Conservation (phyloP, 345 rosid species). For the Populus davidiana region DNA sequence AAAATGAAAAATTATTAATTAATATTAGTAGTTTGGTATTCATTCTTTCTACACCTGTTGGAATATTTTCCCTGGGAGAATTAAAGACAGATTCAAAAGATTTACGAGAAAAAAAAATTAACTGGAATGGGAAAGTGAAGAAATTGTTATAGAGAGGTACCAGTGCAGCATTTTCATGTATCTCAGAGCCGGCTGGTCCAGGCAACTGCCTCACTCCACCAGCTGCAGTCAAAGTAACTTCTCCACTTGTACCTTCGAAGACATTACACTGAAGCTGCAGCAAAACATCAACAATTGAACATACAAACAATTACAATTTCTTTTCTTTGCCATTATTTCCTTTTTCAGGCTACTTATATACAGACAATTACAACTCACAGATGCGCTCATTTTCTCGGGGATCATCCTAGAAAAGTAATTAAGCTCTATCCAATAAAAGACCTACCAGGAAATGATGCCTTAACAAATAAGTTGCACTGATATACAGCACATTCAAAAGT, state of each 20-base stretch:
- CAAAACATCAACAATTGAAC: constrained; percentile 18
- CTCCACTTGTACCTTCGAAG: constrained; percentile 81
- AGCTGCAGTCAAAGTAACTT: constrained; percentile 81
- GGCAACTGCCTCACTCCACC: constrained; percentile 90
- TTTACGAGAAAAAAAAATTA: neutral
- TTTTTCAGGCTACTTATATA: too few relatives aligned
- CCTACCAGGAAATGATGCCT: too few relatives aligned
- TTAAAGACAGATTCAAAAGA: neutral
- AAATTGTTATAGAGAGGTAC: constrained; percentile 31
- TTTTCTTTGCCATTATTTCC: too few relatives aligned
- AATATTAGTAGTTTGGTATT: neutral
- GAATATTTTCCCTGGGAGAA: neutral
- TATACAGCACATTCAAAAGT: too few relatives aligned
- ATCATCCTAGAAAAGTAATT: too few relatives aligned
- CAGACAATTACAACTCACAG: too few relatives aligned
- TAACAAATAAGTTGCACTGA: too few relatives aligned
- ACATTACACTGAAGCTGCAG: constrained; percentile 87
- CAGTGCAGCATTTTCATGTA: constrained; percentile 85
- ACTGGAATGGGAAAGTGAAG: neutral
- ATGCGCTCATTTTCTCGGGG: too few relatives aligned
- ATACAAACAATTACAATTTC: neutral
- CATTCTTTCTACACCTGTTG: too few relatives aligned
- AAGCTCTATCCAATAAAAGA: too few relatives aligned
- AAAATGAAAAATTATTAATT: neutral
- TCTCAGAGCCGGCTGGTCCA: constrained; percentile 45